A percentile compares a stretch with the other conserved stretches of the same genome.
phyloP scores from a whole-genome alignment of 148 eudicot species.

The Dysphania ambrosioides region DNA sequence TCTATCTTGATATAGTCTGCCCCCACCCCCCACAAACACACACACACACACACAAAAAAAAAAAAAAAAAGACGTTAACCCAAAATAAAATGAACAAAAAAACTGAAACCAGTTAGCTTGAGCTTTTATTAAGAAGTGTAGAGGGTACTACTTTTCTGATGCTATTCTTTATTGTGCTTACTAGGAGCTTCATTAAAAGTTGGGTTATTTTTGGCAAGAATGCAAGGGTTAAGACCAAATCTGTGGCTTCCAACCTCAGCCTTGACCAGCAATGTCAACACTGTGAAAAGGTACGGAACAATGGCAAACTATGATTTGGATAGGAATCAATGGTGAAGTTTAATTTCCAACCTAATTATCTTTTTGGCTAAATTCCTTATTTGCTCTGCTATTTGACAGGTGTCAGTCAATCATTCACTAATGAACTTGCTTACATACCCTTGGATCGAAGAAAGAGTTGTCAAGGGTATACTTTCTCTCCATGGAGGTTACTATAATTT shows the following conservation, averaged over 20 bases:
- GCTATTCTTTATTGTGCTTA: neutral
- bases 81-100: no score
- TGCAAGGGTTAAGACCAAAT: conserved; percentile 62
- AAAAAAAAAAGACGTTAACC: neutral
- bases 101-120: no score
- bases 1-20: conserved; percentile 3
- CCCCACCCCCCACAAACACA: neutral
- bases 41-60: no score
- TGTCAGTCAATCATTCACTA: conserved; percentile 75
- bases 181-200: conserved; percentile 73
- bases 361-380: neutral
- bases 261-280: conserved; percentile 88
- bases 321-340: neutral
- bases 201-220: conserved; percentile 81
- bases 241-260: conserved; percentile 65
- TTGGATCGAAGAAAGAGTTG: conserved; percentile 85
- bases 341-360: neutral
- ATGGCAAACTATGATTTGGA: neutral
- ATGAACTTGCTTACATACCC: conserved; percentile 84
- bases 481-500: conserved; percentile 97
- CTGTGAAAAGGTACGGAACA: conserved; percentile 75
- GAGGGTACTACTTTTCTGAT: conserved; percentile 15
- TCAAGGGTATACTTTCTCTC: conserved; percentile 57
- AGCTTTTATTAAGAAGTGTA: neutral
- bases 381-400: conserved; percentile 39